Evolutionary conservation across 805 yeast genomes (phyloP), one percentile per base, ranked within the genome.

Genomic region (Wickerhamomyces kurtzmanii): DNA sequence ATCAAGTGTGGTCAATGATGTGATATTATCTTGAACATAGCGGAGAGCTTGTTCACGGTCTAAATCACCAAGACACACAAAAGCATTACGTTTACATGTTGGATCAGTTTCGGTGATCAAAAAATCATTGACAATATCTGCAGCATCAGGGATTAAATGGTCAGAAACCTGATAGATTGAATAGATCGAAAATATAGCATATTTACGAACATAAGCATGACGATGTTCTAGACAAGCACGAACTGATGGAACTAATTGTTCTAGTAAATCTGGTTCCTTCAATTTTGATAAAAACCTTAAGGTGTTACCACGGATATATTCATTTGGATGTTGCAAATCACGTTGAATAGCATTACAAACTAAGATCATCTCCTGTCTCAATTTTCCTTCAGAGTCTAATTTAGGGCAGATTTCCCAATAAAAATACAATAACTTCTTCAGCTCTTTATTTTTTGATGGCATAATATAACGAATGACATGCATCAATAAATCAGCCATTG

Each of bases 391-490:
- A 20, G 68, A 64, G 43, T 85, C 94, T 40, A 80, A 64, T 58
- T 93, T 93, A 31, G 95, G 93, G 51, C 95, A 93, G 31, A 89
- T 84, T 57, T 91, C 99, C 97, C 97, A 91, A 63, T 91, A 91
- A 47, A 85, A 83, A 49, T 89, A 91, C 38, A 93, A 65, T 50
- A 91, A 66, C 57, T 87, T 91, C 67, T 91, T 91, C 57, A 93
- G 72, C 45, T 77, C 82, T 58, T 91, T 93, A 58, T 78, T 75
- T 47, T 68, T 82, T 12, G 95, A 83, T 11, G 99, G 98, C 96
- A 91, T 86, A 33, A 93, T 89, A 48, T 84, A 93, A 49, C 98
- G 77, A 47, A 91, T 89, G 42, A 91, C 83, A 52, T 87, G 95
- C 98, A 91, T 91, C 57, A 91, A 70, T 40, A 91, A 63, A 33